These are phyloP conservation scores for Canna indica DNA, from an alignment of 176 grass and related monocot genomes.

Conservation along the genomic window DNA sequence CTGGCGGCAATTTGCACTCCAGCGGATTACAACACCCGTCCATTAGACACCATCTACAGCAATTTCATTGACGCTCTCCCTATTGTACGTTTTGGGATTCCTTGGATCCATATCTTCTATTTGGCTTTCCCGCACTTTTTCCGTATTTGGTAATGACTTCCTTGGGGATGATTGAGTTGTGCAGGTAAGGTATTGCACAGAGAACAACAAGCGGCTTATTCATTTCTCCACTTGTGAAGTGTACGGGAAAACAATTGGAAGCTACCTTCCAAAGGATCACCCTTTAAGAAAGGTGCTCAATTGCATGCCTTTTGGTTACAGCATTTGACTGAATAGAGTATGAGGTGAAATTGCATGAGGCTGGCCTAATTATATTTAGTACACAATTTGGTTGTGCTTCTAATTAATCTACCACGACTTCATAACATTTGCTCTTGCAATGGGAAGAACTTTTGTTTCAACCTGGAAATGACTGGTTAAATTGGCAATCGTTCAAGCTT, in stretches of 20 bases:
- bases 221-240: constrained; percentile 97
- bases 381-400: background rate
- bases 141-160: background rate
- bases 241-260: constrained; percentile 89
- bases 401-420: background rate
- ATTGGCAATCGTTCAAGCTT: too few species aligned
- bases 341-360: background rate
- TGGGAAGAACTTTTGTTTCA: too few species aligned
- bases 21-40: too few species aligned
- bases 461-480: too few species aligned
- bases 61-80: constrained; percentile 98
- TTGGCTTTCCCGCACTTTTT: background rate
- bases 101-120: background rate
- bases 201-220: constrained; percentile 83
- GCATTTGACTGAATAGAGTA: background rate
- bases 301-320: background rate
- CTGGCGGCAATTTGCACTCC: constrained; percentile 90
- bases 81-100: constrained; percentile 34
- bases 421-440: background rate
- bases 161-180: background rate
- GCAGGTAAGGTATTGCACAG: constrained; percentile 89
- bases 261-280: constrained; percentile 88
- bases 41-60: constrained; percentile 91
- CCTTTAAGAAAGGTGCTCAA: constrained; percentile 61
- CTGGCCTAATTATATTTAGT: too few species aligned